Base-by-base conservation (phyloP, 1,284 basidiomycete genomes). In the Tilletia horrida region DNA sequence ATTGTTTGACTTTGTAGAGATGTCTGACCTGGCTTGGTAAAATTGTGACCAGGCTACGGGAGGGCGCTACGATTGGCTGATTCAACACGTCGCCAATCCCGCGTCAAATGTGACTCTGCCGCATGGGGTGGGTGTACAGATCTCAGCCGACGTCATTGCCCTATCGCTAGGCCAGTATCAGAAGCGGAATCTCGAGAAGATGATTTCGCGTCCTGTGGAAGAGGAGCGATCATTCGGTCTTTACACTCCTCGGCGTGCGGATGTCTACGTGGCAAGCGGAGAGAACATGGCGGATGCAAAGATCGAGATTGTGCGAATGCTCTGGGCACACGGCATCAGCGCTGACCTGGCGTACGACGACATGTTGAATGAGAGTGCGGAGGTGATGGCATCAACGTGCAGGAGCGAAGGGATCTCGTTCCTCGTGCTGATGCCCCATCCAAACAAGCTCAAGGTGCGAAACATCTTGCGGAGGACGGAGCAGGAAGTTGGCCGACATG, bases 171-270 rank as follows among this genome's bases (percentile, higher is more conserved):
- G 89, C 0, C 74, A 73, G 64, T 71, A 80, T 45, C 85, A 88
- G 1, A 89, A 88, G 76, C 89, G 91, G 76, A 88, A 87, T 63
- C 85, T 87, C 0, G 88, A 89, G 1, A 86, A 90, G 29, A 87
- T 88, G 76, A 85, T 85, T 1, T 84, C 90, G 9, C 83, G 73
- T 35, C 69, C 83, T 55, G 81, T 90, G 64, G 91, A 90, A 77
- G 90, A 92, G 77, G 86, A 89, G 69, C 87, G 88, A 18, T 91
- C 90, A 0, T 92, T 92, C 71, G 91, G 91, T 0, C 90, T 88
- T 72, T 93, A 90, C 89, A 91, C 90, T 79, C 90, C 91, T 21
- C 86, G 91, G 14, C 85, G 91, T 47, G 93, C 91, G 73, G 91
- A 87, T 71, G 85, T 86, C 23, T 87, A 87, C 69, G 83, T 93